Evolutionary conservation across 2,329 filamentous ascomycete genomes (phyloP).

Genomic region (Cadophora sp.): DNA sequence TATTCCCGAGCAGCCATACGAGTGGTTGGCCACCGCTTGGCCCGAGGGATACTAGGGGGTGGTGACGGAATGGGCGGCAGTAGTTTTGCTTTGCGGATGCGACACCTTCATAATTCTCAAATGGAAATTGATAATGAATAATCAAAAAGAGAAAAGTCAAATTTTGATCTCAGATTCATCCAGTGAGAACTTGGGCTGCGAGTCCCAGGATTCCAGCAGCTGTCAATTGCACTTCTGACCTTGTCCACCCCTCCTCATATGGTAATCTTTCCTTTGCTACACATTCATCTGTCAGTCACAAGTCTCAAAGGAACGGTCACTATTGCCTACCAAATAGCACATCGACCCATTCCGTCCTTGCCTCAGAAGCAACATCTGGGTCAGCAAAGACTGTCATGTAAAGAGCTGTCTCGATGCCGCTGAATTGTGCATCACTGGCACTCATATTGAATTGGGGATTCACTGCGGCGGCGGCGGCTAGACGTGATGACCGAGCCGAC

Average conservation of each 20-base stretch:
- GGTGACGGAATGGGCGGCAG: background rate
- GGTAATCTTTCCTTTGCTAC: constrained; percentile 20
- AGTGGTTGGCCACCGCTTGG: constrained; percentile 3
- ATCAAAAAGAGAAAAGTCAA: background rate
- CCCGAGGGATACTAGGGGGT: background rate
- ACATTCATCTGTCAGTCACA: background rate
- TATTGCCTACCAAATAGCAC: constrained; percentile 13
- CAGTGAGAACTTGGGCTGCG: constrained; percentile 4
- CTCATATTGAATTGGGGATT: constrained; percentile 30
- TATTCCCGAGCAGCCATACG: background rate
- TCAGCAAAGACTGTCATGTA: constrained; percentile 24
- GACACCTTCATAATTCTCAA: background rate
- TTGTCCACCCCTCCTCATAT: constrained; percentile 18
- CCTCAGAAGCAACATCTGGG: background rate
- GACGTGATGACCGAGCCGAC: constrained; percentile 12
- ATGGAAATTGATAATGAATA: background rate
- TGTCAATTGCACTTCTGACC: constrained; percentile 4
- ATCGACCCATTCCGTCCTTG: constrained; percentile 21
- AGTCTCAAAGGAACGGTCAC: background rate
- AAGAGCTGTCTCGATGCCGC: constrained; percentile 23
- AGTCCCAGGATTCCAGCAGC: constrained; percentile 6
- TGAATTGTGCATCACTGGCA: constrained; percentile 1
- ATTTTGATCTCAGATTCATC: background rate
- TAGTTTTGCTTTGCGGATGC: background rate
- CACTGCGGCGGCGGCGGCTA: constrained; percentile 1